Conservation (phyloP, 164 flowering plant species). For the Stephania cephalantha region DNA sequence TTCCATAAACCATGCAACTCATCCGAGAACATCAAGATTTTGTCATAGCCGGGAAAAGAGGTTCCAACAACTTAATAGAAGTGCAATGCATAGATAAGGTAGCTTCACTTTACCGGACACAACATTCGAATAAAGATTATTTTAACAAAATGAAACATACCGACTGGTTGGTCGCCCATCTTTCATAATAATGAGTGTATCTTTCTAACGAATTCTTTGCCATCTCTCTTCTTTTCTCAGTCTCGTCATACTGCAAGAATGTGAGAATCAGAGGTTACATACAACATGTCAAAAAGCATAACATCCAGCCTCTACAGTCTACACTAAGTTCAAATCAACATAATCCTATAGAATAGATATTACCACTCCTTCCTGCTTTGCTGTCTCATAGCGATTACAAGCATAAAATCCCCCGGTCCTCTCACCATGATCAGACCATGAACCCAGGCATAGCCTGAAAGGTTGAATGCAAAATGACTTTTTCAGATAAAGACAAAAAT, state of each 20-base stretch:
- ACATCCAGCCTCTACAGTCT: neutral
- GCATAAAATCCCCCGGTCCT: constrained; percentile 96
- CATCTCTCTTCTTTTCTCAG: constrained; percentile 74
- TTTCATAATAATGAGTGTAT: constrained; percentile 87
- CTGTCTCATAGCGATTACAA: constrained; percentile 89
- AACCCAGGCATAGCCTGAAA: constrained; percentile 90
- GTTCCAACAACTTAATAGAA: no score
- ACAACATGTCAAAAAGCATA: neutral
- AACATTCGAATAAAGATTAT: constrained; percentile 9
- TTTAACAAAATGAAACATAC: constrained; percentile 31
- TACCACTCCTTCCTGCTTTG: constrained; percentile 92
- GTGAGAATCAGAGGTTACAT: constrained; percentile 19
- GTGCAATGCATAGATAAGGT: neutral
- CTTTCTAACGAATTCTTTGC: constrained; percentile 77
- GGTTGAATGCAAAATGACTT: neutral
- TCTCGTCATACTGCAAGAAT: constrained; percentile 55
- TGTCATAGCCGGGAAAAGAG: neutral
- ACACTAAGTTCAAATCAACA: neutral
- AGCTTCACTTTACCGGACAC: neutral
- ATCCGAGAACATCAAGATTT: no score
- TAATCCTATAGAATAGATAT: neutral
- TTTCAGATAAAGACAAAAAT: neutral
- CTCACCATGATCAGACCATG: constrained; percentile 96
- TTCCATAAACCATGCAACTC: no score
- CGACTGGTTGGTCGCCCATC: constrained; percentile 88